Conservation (phyloP, 1,139 yeast species). For the Arxiozyma bovina region DNA sequence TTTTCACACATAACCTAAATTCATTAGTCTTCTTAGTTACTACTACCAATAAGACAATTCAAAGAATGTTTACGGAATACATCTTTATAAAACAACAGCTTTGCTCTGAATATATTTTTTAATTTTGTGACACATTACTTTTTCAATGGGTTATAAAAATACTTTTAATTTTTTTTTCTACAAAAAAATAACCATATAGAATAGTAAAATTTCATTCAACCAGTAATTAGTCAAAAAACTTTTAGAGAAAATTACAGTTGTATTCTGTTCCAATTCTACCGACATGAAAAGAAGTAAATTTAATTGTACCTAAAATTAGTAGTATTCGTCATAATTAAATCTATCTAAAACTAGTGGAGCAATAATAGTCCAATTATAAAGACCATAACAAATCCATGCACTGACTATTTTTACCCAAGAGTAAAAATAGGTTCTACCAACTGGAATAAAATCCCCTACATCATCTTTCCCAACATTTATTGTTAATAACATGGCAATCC, state of each 20-base stretch:
- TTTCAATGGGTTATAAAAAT: too few species aligned
- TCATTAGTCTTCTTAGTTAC: not conserved
- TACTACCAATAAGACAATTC: not conserved
- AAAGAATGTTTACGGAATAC: too few species aligned
- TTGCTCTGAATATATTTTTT: too few species aligned
- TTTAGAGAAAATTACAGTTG: not conserved
- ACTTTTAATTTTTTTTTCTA: too few species aligned
- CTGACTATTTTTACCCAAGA: slow-evolving; percentile 90
- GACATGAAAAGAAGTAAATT: not conserved
- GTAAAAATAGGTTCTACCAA: slow-evolving; percentile 91
- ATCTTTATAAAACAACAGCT: too few species aligned
- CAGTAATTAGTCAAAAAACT: not conserved
- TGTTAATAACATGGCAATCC: slow-evolving; percentile 88
- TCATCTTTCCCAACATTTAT: slow-evolving; percentile 83
- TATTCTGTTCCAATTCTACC: not conserved
- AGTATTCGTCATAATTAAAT: slow-evolving; percentile 38
- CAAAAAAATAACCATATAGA: not conserved
- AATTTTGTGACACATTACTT: not conserved
- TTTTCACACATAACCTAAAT: not conserved
- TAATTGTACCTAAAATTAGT: slow-evolving; percentile 4
- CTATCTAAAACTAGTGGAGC: slow-evolving; percentile 93
- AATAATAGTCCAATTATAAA: slow-evolving; percentile 83
- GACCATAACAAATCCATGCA: slow-evolving; percentile 81
- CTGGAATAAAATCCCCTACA: slow-evolving; percentile 87
- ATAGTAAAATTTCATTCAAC: too few species aligned